A percentile compares a stretch with the other conserved stretches of the same genome.
Evolutionary conservation across 768 basidiomycete genomes (phyloP).

Genomic region (Arthromyces matolae): DNA sequence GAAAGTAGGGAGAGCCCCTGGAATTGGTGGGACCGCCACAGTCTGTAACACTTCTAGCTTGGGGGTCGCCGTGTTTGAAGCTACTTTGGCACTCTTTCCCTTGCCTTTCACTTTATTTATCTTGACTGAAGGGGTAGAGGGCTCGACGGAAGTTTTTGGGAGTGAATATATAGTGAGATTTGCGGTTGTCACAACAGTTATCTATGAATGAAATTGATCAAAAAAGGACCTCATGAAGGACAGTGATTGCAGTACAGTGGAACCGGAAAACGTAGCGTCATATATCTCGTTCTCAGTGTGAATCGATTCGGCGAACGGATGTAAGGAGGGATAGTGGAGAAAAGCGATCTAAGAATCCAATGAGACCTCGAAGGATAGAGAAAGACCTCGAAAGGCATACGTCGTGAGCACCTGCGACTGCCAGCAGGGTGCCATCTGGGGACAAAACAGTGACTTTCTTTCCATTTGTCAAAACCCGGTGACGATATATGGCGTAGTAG

Average conservation of each 20-base stretch:
- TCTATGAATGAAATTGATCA: conserved; percentile 32
- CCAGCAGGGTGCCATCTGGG: conserved; percentile 58
- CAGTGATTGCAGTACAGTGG: conserved; percentile 42
- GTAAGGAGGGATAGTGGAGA: conserved; percentile 59
- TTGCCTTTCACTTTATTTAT: conserved; percentile 46
- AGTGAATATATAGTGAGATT: conserved; percentile 62
- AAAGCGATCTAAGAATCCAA: conserved; percentile 49
- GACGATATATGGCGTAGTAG: neutral
- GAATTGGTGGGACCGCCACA: conserved; percentile 49
- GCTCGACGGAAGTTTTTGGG: conserved; percentile 27
- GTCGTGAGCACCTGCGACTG: conserved; percentile 69
- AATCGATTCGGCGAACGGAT: conserved; percentile 44
- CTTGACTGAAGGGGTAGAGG: conserved; percentile 19
- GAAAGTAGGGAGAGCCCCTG: conserved; percentile 54
- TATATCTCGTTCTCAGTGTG: conserved; percentile 78
- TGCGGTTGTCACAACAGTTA: conserved; percentile 63
- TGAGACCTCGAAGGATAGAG: neutral
- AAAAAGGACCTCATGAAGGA: neutral
- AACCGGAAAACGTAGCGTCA: conserved; percentile 73
- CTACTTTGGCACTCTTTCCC: conserved; percentile 21
- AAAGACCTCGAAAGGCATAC: conserved; percentile 37
- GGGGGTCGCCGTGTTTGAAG: conserved; percentile 4
- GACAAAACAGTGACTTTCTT: conserved; percentile 90
- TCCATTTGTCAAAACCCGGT: conserved; percentile 11
- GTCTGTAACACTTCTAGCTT: conserved; percentile 40